Evolutionary conservation across 108 stramenopile species (phyloP), one percentile per base, ranked within the genome.

Genomic region (Nitzschia sp.): DNA sequence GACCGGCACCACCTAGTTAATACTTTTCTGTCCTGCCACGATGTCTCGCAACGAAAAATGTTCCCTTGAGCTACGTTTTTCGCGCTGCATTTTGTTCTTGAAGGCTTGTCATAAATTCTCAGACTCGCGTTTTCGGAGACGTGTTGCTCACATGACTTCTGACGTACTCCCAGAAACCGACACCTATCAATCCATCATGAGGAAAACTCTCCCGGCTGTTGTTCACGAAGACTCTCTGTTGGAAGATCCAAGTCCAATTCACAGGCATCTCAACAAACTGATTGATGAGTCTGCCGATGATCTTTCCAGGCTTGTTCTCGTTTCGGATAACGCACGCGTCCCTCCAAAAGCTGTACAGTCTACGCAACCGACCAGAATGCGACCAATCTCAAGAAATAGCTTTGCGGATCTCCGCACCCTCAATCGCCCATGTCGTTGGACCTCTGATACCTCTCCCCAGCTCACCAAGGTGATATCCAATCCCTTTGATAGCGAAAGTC

Each of bases 401-500:
- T 34, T 58, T 12, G 26, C 57, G 3, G 57, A 58, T 40, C 57
- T n/a, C 11, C 22, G 37, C 8, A 11, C 40, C 24, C n/a, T 46
- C 3, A 46, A 44, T 46, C 41, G 61, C 0, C 61, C 61, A 1
- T 62, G 61, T 8, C 61, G 61, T 3, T 62, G 61, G 61, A 62
- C 61, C 42, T 62, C 61, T 9, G 61, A n/a, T 21, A 24, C 61
- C 12, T 62, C 61, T 20, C 43, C 61, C 2, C 24, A 21, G 15
- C 19, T 21, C 22, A 21, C 15, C 19, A 50, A 15, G 15, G 48
- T 17, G 17, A 15, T 19, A 50, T 17, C 48, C 15, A 50, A 50
- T 17, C 48, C 48, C 2, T 50, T 34, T 34, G 29, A 34, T 34
- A 5, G 29, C 29, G 29, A 34, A 34, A 34, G 29, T 34, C 29